phyloP scores from a whole-genome alignment of 345 rosid species.

The Pelargonium nanum region DNA sequence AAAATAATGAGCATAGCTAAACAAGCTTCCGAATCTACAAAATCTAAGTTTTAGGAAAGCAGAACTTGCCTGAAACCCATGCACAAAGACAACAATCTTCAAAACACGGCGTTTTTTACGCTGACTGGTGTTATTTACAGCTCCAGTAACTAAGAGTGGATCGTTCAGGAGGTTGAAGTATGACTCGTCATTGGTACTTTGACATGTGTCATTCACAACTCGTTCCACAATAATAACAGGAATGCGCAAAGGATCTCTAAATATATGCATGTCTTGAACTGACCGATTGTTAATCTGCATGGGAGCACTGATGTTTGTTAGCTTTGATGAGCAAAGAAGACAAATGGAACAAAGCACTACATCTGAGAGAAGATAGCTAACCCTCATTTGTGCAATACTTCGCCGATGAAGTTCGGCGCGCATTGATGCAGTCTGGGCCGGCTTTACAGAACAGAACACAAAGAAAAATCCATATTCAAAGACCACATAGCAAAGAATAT shows the following conservation, averaged over 20 bases:
- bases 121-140: slow-evolving; percentile 18
- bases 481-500: slow-evolving; percentile 11
- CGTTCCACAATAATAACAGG: slow-evolving; percentile 79
- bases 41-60: background rate
- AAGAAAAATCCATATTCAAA: slow-evolving; percentile 13
- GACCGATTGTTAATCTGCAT: slow-evolving; percentile 77
- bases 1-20: background rate
- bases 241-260: slow-evolving; percentile 67
- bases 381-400: slow-evolving; percentile 95
- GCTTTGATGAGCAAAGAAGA: slow-evolving; percentile 7
- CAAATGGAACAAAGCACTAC: slow-evolving; percentile 1
- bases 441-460: slow-evolving; percentile 35
- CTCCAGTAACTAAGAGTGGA: slow-evolving; percentile 5
- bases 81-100: slow-evolving; percentile 79
- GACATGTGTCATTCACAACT: slow-evolving; percentile 75
- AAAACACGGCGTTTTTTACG: slow-evolving; percentile 16
- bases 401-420: slow-evolving; percentile 95
- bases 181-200: slow-evolving; percentile 66
- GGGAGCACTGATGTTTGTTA: slow-evolving; percentile 13
- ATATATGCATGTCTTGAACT: slow-evolving; percentile 87
- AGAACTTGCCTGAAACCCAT: slow-evolving; percentile 85
- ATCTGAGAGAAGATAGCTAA: slow-evolving; percentile 20
- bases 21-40: background rate
- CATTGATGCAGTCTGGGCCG: slow-evolving; percentile 65
- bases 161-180: slow-evolving; percentile 55